Conservation (phyloP, 2,329 filamentous ascomycete species). For the Cladosporium velox region DNA sequence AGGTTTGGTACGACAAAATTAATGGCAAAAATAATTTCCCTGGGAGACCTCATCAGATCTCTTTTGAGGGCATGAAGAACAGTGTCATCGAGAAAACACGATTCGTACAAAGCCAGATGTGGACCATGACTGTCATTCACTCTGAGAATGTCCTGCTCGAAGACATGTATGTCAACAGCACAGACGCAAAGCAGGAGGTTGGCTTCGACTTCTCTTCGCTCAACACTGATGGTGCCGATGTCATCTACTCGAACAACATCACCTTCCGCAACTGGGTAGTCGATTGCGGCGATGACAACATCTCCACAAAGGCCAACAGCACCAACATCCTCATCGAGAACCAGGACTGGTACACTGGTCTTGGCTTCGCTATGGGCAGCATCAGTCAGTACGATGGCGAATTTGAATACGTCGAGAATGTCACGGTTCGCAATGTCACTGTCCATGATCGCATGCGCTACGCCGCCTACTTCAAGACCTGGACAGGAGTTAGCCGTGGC, state of each 20-base stretch:
- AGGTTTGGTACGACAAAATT: conserved; percentile 57
- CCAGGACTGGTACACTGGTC: conserved; percentile 52
- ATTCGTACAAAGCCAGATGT: conserved; percentile 61
- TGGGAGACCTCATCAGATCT: conserved; percentile 55
- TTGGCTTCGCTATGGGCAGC: conserved; percentile 59
- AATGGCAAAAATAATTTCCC: conserved; percentile 36
- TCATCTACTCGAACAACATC: conserved; percentile 55
- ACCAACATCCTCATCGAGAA: conserved; percentile 57
- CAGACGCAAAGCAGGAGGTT: conserved; percentile 31
- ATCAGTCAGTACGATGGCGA: conserved; percentile 57
- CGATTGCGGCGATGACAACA: conserved; percentile 56
- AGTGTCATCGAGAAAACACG: conserved; percentile 51
- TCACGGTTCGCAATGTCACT: conserved; percentile 51
- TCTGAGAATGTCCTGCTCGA: conserved; percentile 51
- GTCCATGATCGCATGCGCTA: conserved; percentile 18
- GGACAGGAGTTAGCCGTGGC: conserved; percentile 52
- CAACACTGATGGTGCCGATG: conserved; percentile 56
- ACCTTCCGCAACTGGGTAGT: conserved; percentile 54
- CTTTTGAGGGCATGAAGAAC: conserved; percentile 52
- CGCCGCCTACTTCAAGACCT: conserved; percentile 53
- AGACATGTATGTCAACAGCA: conserved; percentile 58
- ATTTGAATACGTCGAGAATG: conserved; percentile 54
- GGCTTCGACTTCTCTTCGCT: conserved; percentile 29
- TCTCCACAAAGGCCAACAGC: conserved; percentile 58
- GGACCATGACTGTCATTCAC: conserved; percentile 53